Conservation (phyloP, 108 stramenopile species). For the Aurantiochytrium sp. region DNA sequence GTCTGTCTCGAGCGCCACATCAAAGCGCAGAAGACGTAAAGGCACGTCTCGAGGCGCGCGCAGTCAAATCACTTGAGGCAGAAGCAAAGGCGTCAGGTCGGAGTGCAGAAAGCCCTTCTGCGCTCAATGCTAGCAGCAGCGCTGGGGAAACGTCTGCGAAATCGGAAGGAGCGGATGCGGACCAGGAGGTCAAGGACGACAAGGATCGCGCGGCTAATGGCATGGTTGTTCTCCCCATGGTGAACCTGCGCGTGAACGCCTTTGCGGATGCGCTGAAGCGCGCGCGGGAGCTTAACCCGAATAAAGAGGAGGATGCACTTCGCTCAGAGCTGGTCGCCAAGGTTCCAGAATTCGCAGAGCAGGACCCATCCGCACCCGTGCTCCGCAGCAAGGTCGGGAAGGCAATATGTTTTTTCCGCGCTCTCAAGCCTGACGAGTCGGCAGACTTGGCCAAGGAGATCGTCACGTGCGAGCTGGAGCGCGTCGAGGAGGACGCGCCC, state of each 20-base stretch:
- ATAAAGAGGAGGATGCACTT: neutral
- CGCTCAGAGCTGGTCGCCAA: neutral
- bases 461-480: neutral
- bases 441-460: neutral
- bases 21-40: too few relatives aligned
- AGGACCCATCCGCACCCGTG: neutral
- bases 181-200: too few relatives aligned
- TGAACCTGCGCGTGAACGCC: neutral
- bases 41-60: too few relatives aligned
- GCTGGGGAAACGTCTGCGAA: too few relatives aligned
- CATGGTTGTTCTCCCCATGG: neutral
- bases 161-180: too few relatives aligned
- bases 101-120: too few relatives aligned
- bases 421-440: neutral
- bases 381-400: neutral
- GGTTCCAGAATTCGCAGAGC: neutral
- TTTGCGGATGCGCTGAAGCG: slow-evolving; percentile 6
- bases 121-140: too few relatives aligned
- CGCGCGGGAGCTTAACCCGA: neutral
- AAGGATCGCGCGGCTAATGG: too few relatives aligned
- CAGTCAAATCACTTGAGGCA: too few relatives aligned
- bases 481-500: neutral
- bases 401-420: neutral
- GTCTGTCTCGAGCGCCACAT: too few relatives aligned
- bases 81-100: too few relatives aligned